Conservation (phyloP, 495 filamentous ascomycete genomes). For the Penicillium nucicola region DNA sequence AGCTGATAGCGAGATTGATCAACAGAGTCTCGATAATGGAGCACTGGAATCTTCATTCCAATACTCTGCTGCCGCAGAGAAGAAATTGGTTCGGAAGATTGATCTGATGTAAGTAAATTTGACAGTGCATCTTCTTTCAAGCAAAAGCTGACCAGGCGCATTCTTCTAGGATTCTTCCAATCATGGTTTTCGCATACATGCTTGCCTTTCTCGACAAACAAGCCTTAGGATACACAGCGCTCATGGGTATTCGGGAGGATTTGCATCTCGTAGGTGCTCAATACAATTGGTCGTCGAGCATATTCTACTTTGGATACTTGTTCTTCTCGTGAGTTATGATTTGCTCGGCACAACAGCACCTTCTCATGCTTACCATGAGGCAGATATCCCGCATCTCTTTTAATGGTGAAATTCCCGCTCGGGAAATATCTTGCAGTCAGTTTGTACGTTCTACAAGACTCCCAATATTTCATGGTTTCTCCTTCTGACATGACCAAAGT, state of each 20-base stretch:
- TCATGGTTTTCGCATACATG: slow-evolving; percentile 31
- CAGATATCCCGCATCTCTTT: slow-evolving; percentile 33
- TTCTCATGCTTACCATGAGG: neutral
- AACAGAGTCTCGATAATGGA: slow-evolving; percentile 15
- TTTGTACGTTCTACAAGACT: slow-evolving; percentile 30
- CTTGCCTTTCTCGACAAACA: slow-evolving; percentile 55
- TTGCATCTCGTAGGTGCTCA: slow-evolving; percentile 47
- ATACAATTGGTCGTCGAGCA: slow-evolving; percentile 50
- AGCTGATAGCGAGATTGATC: neutral
- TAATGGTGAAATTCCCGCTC: slow-evolving; percentile 37
- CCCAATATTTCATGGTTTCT: slow-evolving; percentile 7
- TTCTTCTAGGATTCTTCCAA: slow-evolving; percentile 23
- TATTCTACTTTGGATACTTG: slow-evolving; percentile 62
- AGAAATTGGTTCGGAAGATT: slow-evolving; percentile 22
- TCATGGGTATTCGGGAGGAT: slow-evolving; percentile 43
- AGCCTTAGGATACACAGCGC: slow-evolving; percentile 28
- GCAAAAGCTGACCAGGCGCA: no score
- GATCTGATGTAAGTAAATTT: slow-evolving; percentile 17
- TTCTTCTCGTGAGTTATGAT: slow-evolving; percentile 28
- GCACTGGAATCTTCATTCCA: slow-evolving; percentile 4
- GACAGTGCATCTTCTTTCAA: no score
- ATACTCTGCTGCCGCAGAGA: slow-evolving; percentile 17
- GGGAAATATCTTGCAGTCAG: slow-evolving; percentile 48
- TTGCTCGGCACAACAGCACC: no score
- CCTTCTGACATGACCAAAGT: slow-evolving; percentile 6